phyloP scores from a whole-genome alignment of 805 yeast species.

The Lachancea quebecensis region DNA sequence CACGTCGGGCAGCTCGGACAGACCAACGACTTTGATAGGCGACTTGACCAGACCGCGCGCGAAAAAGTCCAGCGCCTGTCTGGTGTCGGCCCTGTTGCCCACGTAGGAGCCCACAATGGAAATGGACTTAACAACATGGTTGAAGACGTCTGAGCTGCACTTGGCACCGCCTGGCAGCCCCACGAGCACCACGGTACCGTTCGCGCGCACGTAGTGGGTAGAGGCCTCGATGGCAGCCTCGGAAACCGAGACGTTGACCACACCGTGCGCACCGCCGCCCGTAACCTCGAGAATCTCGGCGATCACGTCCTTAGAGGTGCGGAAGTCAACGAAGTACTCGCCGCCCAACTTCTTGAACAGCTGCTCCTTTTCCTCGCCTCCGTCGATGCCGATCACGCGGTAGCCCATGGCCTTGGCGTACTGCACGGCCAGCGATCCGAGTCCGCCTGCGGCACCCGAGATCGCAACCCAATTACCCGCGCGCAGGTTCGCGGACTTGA shows the following conservation, averaged over 20 bases:
- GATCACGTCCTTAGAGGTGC: conserved; percentile 46
- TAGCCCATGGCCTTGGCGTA: conserved; percentile 73
- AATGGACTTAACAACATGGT: conserved; percentile 43
- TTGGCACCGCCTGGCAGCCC: conserved; percentile 52
- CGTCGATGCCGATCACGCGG: conserved; percentile 65
- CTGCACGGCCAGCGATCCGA: conserved; percentile 68
- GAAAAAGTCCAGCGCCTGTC: conserved; percentile 72
- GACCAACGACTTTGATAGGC: conserved; percentile 69
- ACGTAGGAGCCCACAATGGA: conserved; percentile 44
- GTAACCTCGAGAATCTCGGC: conserved; percentile 50
- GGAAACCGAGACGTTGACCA: conserved; percentile 67
- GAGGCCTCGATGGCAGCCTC: conserved; percentile 60
- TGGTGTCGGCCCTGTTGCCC: conserved; percentile 44
- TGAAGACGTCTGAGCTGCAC: conserved; percentile 40
- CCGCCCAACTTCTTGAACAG: conserved; percentile 55
- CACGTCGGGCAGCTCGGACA: conserved; percentile 61
- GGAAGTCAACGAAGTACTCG: conserved; percentile 56
- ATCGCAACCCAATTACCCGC: conserved; percentile 74
- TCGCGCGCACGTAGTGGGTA: conserved; percentile 47
- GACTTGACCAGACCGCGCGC: conserved; percentile 63
- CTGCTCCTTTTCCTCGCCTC: conserved; percentile 55
- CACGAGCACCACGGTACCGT: conserved; percentile 57
- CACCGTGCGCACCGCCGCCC: conserved; percentile 72
- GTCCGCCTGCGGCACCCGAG: conserved; percentile 77
- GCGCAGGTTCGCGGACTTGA: conserved; percentile 64